These are phyloP conservation scores for Wallacemonas rigidus DNA, from an alignment of 208 protist genomes.

Conservation along the genomic window DNA sequence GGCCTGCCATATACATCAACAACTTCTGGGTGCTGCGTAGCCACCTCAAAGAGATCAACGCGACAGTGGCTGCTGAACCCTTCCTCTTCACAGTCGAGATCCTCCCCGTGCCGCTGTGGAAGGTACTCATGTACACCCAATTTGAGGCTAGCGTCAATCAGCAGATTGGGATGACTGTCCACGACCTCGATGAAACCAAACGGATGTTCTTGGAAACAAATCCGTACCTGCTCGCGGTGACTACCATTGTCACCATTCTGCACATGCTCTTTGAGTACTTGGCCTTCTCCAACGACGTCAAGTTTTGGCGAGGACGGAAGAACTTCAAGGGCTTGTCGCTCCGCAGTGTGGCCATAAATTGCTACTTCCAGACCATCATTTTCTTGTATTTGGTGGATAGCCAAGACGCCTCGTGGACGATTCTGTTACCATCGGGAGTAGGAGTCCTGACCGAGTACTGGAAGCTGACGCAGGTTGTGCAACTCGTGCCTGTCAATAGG, in stretches of 20 bases:
- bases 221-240: slow-evolving; percentile 93
- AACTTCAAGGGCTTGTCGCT: slow-evolving; percentile 96
- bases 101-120: slow-evolving; percentile 52
- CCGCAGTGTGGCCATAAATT: slow-evolving; percentile 94
- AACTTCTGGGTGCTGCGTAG: slow-evolving; percentile 94
- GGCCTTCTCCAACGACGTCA: slow-evolving; percentile 98
- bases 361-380: slow-evolving; percentile 94
- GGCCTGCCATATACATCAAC: slow-evolving; percentile 92
- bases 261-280: slow-evolving; percentile 98
- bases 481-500: neutral
- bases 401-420: slow-evolving; percentile 93
- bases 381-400: slow-evolving; percentile 98
- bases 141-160: slow-evolving; percentile 79
- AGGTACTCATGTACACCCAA: slow-evolving; percentile 75
- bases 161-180: slow-evolving; percentile 74
- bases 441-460: slow-evolving; percentile 95
- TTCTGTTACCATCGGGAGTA: slow-evolving; percentile 90
- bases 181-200: slow-evolving; percentile 83
- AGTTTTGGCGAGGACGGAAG: slow-evolving; percentile 89
- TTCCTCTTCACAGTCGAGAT: slow-evolving; percentile 66
- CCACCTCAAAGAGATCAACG: slow-evolving; percentile 86
- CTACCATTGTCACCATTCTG: slow-evolving; percentile 94
- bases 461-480: slow-evolving; percentile 94
- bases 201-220: slow-evolving; percentile 97
- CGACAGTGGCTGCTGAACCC: slow-evolving; percentile 45